phyloP scores from a whole-genome alignment of 2,329 filamentous ascomycete species.

The Alternaria sp. region DNA sequence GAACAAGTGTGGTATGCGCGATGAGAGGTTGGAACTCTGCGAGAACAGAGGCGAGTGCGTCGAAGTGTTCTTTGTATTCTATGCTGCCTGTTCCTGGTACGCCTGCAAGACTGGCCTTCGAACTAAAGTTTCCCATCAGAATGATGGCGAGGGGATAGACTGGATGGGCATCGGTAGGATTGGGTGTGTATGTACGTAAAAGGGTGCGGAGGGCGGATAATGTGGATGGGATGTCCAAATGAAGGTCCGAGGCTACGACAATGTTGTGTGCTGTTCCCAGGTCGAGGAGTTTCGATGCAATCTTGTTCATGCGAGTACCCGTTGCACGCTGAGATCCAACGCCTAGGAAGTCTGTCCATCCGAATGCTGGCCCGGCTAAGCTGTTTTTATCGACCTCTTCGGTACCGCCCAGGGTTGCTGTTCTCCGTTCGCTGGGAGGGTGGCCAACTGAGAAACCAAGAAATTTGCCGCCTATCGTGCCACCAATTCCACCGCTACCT shows the following conservation, averaged over 20 bases:
- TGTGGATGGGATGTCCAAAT: slow-evolving; percentile 83
- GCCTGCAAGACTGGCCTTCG: slow-evolving; percentile 66
- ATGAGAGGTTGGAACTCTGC: slow-evolving; percentile 84
- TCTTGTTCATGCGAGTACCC: slow-evolving; percentile 80
- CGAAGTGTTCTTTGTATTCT: slow-evolving; percentile 96
- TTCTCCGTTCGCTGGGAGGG: slow-evolving; percentile 86
- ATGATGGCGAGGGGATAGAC: slow-evolving; percentile 80
- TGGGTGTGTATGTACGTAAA: slow-evolving; percentile 72
- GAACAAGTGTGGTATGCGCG: slow-evolving; percentile 82
- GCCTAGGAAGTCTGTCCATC: slow-evolving; percentile 96
- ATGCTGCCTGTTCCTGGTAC: slow-evolving; percentile 80
- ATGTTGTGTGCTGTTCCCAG: slow-evolving; percentile 59
- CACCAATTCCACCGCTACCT: slow-evolving; percentile 82
- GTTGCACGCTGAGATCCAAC: slow-evolving; percentile 87
- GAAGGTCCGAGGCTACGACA: slow-evolving; percentile 84
- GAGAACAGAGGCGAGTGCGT: slow-evolving; percentile 81
- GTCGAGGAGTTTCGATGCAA: slow-evolving; percentile 73
- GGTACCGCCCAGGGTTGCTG: slow-evolving; percentile 77
- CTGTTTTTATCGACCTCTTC: slow-evolving; percentile 55
- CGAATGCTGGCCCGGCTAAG: slow-evolving; percentile 65
- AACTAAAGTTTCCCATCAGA: slow-evolving; percentile 83
- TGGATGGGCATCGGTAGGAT: slow-evolving; percentile 62
- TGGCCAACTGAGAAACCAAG: slow-evolving; percentile 90
- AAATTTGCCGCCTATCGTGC: slow-evolving; percentile 90
- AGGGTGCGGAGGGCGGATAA: slow-evolving; percentile 83